A percentile compares a stretch with the other conserved stretches of the same genome.
Evolutionary conservation across 169 alveolate genomes (phyloP).

Genomic region (Cryptosporidium sp.): DNA sequence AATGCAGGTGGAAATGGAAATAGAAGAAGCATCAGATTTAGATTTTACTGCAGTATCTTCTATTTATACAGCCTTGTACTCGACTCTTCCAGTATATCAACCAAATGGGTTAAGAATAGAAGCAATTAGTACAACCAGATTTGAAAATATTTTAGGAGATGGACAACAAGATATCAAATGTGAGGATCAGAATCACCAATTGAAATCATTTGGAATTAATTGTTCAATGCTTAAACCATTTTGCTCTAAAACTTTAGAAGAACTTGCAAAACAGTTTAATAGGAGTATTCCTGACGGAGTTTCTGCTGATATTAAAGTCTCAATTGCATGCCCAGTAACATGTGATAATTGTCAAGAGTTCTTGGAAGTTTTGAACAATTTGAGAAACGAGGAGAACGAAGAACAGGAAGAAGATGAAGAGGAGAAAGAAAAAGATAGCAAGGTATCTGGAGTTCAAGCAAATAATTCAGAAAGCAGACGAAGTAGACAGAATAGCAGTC

Average conservation of each 20-base stretch:
- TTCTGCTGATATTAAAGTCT: slow-evolving; percentile 75
- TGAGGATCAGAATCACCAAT: slow-evolving; percentile 49
- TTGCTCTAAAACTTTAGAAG: slow-evolving; percentile 76
- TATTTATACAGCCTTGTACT: slow-evolving; percentile 51
- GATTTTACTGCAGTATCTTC: slow-evolving; percentile 58
- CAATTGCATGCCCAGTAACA: slow-evolving; percentile 75
- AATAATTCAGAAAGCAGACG: not conserved
- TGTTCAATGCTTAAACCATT: slow-evolving; percentile 67
- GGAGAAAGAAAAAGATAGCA: not conserved
- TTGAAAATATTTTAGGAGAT: slow-evolving; percentile 4
- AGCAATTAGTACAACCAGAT: slow-evolving; percentile 18
- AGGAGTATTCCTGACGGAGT: slow-evolving; percentile 78
- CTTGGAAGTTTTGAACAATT: slow-evolving; percentile 64
- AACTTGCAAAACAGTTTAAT: slow-evolving; percentile 65
- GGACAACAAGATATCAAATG: not conserved
- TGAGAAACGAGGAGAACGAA: slow-evolving; percentile 52
- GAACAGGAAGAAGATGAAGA: slow-evolving; percentile 49
- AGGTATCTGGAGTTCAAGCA: not conserved
- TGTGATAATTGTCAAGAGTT: slow-evolving; percentile 44
- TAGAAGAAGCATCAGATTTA: slow-evolving; percentile 42
- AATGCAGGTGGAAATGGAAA: slow-evolving; percentile 32
- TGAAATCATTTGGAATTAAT: slow-evolving; percentile 48
- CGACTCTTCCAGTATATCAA: slow-evolving; percentile 48
- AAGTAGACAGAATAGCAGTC: not conserved
- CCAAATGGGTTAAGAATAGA: slow-evolving; percentile 56